Percentiles rank a stretch among this genome's conserved stretches.
Evolutionary conservation across 1,284 basidiomycete genomes (phyloP).

Genomic region (Xerocomus minutiporus): DNA sequence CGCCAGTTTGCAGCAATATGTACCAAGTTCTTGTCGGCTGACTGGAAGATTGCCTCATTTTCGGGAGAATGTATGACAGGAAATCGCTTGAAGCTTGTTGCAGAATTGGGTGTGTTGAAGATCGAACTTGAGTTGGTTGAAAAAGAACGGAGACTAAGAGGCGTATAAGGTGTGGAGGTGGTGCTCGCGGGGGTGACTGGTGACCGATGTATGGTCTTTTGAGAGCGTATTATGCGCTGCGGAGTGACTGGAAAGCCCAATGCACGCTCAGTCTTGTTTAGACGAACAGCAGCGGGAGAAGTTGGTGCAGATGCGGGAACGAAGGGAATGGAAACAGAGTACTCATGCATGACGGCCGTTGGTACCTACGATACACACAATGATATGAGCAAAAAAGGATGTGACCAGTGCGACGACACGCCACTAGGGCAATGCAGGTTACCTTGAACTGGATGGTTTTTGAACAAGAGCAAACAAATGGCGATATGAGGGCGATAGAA

Average conservation of each 20-base stretch:
- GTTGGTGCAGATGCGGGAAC: slow-evolving; percentile 44
- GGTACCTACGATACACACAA: slow-evolving; percentile 11
- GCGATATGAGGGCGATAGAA: slow-evolving; percentile 29
- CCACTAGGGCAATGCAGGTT: slow-evolving; percentile 1
- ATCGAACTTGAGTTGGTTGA: slow-evolving; percentile 52
- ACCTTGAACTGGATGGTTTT: slow-evolving; percentile 21
- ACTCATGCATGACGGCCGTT: slow-evolving; percentile 27
- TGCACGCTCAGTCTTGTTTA: slow-evolving; percentile 35
- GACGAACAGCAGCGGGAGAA: slow-evolving; percentile 41
- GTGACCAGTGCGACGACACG: background rate
- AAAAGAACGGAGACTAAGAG: slow-evolving; percentile 59
- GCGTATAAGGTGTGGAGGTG: slow-evolving; percentile 56
- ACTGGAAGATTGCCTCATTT: slow-evolving; percentile 22
- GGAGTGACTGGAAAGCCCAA: slow-evolving; percentile 40
- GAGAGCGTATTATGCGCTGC: slow-evolving; percentile 41
- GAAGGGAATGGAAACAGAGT: slow-evolving; percentile 30
- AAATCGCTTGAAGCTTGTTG: slow-evolving; percentile 37
- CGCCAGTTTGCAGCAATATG: slow-evolving; percentile 69
- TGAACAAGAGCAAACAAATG: slow-evolving; percentile 15
- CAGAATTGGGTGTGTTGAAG: slow-evolving; percentile 49
- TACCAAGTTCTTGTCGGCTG: slow-evolving; percentile 43
- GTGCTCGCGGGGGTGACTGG: slow-evolving; percentile 42
- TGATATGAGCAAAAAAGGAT: slow-evolving; percentile 11
- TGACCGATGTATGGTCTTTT: slow-evolving; percentile 37
- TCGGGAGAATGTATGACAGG: slow-evolving; percentile 27